phyloP scores from a whole-genome alignment of 2,329 filamentous ascomycete genomes.

The Fusarium chaquense region DNA sequence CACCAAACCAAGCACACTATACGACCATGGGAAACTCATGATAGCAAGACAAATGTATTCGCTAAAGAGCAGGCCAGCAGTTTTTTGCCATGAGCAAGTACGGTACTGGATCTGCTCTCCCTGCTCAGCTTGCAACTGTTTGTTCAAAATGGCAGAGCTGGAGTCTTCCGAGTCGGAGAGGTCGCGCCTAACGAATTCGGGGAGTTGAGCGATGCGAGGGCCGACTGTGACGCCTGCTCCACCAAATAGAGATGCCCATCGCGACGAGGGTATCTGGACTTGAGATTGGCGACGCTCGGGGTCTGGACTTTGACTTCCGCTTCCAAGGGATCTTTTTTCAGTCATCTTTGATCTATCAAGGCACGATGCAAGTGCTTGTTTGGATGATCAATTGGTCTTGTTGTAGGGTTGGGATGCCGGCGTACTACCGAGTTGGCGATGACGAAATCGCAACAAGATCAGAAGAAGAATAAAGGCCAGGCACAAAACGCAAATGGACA shows the following conservation, averaged over 20 bases:
- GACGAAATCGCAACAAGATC: slow-evolving; percentile 3
- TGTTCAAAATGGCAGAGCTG: slow-evolving; percentile 63
- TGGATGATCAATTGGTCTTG: not conserved
- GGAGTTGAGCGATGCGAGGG: slow-evolving; percentile 64
- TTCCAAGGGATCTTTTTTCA: slow-evolving; percentile 39
- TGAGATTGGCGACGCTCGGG: slow-evolving; percentile 40
- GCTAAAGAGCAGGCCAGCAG: slow-evolving; percentile 88
- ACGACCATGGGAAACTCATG: slow-evolving; percentile 97
- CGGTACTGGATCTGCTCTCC: slow-evolving; percentile 88
- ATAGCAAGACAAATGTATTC: slow-evolving; percentile 94
- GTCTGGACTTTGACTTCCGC: slow-evolving; percentile 40
- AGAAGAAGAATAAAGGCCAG: slow-evolving; percentile 14
- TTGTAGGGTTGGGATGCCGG: not conserved
- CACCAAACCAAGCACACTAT: slow-evolving; percentile 86
- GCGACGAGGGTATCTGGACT: slow-evolving; percentile 41
- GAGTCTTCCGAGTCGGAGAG: slow-evolving; percentile 59
- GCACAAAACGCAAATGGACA: slow-evolving; percentile 15
- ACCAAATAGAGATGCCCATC: slow-evolving; percentile 54
- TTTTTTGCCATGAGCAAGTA: slow-evolving; percentile 96
- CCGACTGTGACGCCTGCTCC: slow-evolving; percentile 59
- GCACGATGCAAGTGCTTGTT: not conserved
- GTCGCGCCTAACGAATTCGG: slow-evolving; percentile 52
- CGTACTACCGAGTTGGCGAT: not conserved
- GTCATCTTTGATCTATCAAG: slow-evolving; percentile 41
- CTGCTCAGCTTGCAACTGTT: slow-evolving; percentile 81